phyloP scores from a whole-genome alignment of 2,329 filamentous ascomycete species.

The Hymenoscyphus linearis region DNA sequence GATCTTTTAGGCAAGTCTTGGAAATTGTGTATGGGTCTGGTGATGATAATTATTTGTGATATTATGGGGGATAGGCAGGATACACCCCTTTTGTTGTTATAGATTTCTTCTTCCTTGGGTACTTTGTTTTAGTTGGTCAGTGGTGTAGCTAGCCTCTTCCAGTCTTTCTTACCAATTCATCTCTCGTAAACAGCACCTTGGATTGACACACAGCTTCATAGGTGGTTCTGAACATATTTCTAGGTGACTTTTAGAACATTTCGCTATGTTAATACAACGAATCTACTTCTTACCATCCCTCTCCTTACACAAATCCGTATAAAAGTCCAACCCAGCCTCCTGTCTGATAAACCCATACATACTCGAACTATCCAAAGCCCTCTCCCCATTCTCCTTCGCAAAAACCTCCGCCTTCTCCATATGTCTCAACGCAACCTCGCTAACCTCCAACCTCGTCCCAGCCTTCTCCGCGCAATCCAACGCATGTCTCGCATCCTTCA shows the following conservation, averaged over 20 bases:
- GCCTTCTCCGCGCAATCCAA: slow-evolving; percentile 21
- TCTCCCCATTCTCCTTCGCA: slow-evolving; percentile 20
- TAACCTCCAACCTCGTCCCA: slow-evolving; percentile 20
- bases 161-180: too few species aligned
- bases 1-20: neutral
- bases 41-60: neutral
- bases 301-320: slow-evolving; percentile 33
- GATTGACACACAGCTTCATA: too few species aligned
- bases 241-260: too few species aligned
- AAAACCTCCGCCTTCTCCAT: slow-evolving; percentile 36
- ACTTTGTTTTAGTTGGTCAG: too few species aligned
- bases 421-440: slow-evolving; percentile 34
- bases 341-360: slow-evolving; percentile 44
- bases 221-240: too few species aligned
- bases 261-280: too few species aligned
- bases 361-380: slow-evolving; percentile 43
- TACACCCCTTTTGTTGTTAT: neutral
- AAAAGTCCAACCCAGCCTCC: slow-evolving; percentile 41
- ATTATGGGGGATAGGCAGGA: neutral
- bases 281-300: slow-evolving; percentile 11
- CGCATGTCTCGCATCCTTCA: slow-evolving; percentile 28
- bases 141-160: too few species aligned
- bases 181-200: too few species aligned
- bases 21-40: neutral
- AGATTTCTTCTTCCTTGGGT: neutral